Evolutionary conservation across 352 stramenopile species (phyloP).

Genomic region (Globisporangium nagaii): DNA sequence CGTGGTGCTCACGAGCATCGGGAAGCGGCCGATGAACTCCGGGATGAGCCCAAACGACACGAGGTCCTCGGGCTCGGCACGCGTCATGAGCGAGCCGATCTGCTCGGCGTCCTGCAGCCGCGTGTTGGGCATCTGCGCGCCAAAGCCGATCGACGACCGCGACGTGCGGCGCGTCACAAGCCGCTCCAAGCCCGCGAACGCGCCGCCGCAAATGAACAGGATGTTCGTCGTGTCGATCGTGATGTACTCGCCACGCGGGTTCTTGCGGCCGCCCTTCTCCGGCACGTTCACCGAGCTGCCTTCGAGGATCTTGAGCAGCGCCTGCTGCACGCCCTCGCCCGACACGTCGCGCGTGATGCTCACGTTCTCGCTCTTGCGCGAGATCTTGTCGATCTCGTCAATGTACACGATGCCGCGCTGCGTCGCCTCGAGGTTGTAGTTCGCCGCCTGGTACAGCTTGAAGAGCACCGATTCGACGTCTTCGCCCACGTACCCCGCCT

Average conservation of each 20-base stretch:
- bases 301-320: conserved; percentile 98
- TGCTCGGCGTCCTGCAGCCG: conserved; percentile 70
- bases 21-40: conserved; percentile 98
- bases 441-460: conserved; percentile 96
- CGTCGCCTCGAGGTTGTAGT: conserved; percentile 93
- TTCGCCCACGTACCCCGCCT: conserved; percentile 98
- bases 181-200: conserved; percentile 95
- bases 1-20: conserved; percentile 94
- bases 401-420: conserved; percentile 98
- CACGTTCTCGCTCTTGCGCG: conserved; percentile 82
- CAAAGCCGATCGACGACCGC: conserved; percentile 96
- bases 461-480: conserved; percentile 98
- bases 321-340: conserved; percentile 98
- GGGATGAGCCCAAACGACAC: conserved; percentile 97
- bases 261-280: conserved; percentile 96
- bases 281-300: conserved; percentile 96
- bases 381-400: conserved; percentile 99
- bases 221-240: conserved; percentile 99
- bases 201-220: conserved; percentile 97
- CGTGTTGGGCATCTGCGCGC: conserved; percentile 89
- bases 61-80: conserved; percentile 94
- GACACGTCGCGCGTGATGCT: conserved; percentile 97
- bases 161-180: conserved; percentile 93
- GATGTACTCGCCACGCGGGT: conserved; percentile 95
- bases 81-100: conserved; percentile 89